Evolutionary conservation across 2,329 filamentous ascomycete genomes (phyloP), one percentile per base, ranked within the genome.

Genomic region (Trichophyton equinum): DNA sequence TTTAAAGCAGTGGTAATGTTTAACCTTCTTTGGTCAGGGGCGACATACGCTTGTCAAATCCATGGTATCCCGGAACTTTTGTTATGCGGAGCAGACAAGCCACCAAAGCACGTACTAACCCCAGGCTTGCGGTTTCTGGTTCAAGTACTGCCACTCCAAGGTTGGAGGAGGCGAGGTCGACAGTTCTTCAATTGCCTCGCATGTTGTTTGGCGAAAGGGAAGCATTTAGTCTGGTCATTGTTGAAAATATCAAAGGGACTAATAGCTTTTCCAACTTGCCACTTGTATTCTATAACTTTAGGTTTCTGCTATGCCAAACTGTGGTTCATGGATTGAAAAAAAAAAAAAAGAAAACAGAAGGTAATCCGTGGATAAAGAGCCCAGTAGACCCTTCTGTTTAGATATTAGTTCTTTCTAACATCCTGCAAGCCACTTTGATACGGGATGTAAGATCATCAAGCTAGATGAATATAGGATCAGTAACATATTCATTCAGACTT

Each of bases 381-480:
- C 18, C 13, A 6, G 9, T 7, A 38, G 9, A 7, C 33, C 4
- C 44, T 53, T 18, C 22, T 49, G n/a, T 25, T 36, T 59, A 47
- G 27, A 60, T 15, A 20, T 53, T 60, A n/a, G 33, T 51, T n/a
- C 60, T 60, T 57, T 66, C 65, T 18, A 66, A 40, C 58, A 65
- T 64, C 40, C 22, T 62, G 36, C 65, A 66, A 1, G 64, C 63
- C 18, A 62, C 53, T 33, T 64, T 66, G 7, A 65, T 57, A 15
- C 57, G 62, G 13, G 59, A 25, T 8, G 64, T 63, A 25, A 65
- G 44, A 11, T 64, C 56, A 55, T 65, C 61, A 30, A 65, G 44
- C 65, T 66, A 47, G 9, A 38, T 11, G 51, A 15, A 51, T 5
- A 18, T 22, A 18, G 46, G 40, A 18, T 33, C 53, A 40, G 20